These are phyloP conservation scores for Pelargonium fulgidum DNA, from an alignment of 441 rosid species.

Conservation along the genomic window DNA sequence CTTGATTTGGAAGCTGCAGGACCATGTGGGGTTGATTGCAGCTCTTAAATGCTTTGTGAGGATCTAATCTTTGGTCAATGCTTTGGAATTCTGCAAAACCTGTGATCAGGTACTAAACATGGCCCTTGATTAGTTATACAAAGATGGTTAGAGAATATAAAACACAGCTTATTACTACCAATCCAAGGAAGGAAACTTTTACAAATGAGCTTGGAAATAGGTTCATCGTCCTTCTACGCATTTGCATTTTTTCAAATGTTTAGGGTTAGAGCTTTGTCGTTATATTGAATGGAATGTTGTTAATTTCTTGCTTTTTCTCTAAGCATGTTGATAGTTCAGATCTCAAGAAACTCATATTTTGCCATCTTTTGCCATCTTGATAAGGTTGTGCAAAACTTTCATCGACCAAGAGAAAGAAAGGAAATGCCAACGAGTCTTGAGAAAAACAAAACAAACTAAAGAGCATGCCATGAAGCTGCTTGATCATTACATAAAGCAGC, in stretches of 20 bases:
- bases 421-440: not conserved
- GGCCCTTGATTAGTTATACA: too few relatives aligned
- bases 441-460: not conserved
- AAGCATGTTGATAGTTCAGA: not conserved
- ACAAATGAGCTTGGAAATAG: too few relatives aligned
- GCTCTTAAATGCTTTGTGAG: conserved; percentile 9
- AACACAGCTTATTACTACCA: too few relatives aligned
- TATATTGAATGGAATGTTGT: not conserved
- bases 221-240: too few relatives aligned
- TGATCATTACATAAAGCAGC: not conserved
- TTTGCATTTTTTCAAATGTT: too few relatives aligned
- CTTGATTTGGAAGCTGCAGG: conserved; percentile 7
- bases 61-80: conserved; percentile 21
- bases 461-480: not conserved
- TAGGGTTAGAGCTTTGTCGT: too few relatives aligned
- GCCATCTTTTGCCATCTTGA: not conserved
- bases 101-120: not conserved
- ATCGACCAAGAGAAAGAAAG: not conserved
- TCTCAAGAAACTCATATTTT: not conserved
- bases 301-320: not conserved
- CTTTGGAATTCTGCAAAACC: not conserved
- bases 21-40: conserved; percentile 14
- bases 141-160: too few relatives aligned
- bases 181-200: too few relatives aligned
- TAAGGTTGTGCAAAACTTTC: not conserved